Percentiles rank a stretch among this genome's conserved stretches.
Evolutionary conservation across 1,284 basidiomycete genomes (phyloP).

Genomic region (Irpex sp.): DNA sequence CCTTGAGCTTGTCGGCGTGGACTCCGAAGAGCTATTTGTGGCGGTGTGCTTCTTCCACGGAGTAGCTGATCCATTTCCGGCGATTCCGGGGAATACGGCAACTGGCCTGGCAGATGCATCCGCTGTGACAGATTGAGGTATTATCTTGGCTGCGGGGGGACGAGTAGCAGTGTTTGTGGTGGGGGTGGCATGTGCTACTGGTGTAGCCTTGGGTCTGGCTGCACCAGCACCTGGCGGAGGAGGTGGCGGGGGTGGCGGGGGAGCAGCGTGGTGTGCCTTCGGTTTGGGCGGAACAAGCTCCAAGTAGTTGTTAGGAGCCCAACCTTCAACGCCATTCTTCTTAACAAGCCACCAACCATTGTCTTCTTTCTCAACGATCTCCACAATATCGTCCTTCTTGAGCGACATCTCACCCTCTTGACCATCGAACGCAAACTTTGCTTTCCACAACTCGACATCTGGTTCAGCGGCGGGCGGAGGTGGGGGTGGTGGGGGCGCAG

Average conservation of each 20-base stretch:
- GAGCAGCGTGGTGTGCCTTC: slow-evolving; percentile 56
- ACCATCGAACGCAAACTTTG: slow-evolving; percentile 86
- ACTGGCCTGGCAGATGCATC: slow-evolving; percentile 64
- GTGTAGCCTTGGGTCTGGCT: slow-evolving; percentile 25
- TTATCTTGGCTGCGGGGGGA: slow-evolving; percentile 32
- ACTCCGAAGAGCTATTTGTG: slow-evolving; percentile 30
- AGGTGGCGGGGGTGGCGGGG: slow-evolving; percentile 63
- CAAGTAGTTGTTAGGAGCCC: slow-evolving; percentile 95
- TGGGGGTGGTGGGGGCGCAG: slow-evolving; percentile 44
- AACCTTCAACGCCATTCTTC: slow-evolving; percentile 83
- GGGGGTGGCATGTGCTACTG: slow-evolving; percentile 19
- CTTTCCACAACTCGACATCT: slow-evolving; percentile 76
- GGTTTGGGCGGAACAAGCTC: slow-evolving; percentile 70
- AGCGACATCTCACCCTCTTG: slow-evolving; percentile 91
- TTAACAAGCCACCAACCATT: slow-evolving; percentile 98
- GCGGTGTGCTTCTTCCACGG: slow-evolving; percentile 66
- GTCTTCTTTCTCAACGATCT: slow-evolving; percentile 86
- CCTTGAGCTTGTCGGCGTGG: slow-evolving; percentile 51
- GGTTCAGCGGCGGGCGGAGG: slow-evolving; percentile 56
- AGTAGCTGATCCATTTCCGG: slow-evolving; percentile 61
- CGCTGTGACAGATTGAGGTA: slow-evolving; percentile 42
- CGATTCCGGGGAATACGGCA: slow-evolving; percentile 70
- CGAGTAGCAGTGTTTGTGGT: slow-evolving; percentile 29
- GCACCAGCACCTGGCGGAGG: slow-evolving; percentile 39
- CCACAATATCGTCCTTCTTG: slow-evolving; percentile 88